These are phyloP conservation scores for Zopfochytrium polystomum DNA, from an alignment of 371 early-diverging fungal species.

Conservation along the genomic window DNA sequence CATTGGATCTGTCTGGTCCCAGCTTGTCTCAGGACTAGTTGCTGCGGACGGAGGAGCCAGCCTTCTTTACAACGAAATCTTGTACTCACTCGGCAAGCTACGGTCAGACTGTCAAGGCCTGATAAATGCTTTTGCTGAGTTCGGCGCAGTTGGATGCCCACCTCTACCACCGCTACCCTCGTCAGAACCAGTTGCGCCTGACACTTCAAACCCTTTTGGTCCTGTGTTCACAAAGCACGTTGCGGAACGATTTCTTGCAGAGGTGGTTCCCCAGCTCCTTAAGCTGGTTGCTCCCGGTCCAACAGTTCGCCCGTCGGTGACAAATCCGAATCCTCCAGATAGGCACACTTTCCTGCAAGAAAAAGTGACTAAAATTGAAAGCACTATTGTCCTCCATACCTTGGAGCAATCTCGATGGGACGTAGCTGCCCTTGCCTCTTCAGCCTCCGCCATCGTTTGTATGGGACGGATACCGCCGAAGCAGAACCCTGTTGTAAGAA, in stretches of 20 bases:
- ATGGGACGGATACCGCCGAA: constrained; percentile 76
- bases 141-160: constrained; percentile 55
- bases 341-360: constrained; percentile 20
- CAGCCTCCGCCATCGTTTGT: constrained; percentile 79
- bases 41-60: constrained; percentile 35
- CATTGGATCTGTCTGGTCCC: constrained; percentile 20
- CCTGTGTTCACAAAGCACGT: constrained; percentile 61
- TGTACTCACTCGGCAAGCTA: constrained; percentile 66
- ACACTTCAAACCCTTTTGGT: constrained; percentile 48
- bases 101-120: constrained; percentile 71
- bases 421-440: constrained; percentile 67
- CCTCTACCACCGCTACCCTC: constrained; percentile 57
- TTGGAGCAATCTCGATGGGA: constrained; percentile 38
- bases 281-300: constrained; percentile 11
- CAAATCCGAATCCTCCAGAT: constrained; percentile 35
- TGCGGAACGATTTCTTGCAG: constrained; percentile 50
- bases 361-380: constrained; percentile 13
- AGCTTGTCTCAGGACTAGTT: constrained; percentile 18
- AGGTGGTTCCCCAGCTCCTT: constrained; percentile 29
- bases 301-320: constrained; percentile 6
- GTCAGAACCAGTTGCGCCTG: constrained; percentile 42
- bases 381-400: constrained; percentile 43
- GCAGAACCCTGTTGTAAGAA: constrained; percentile 79
- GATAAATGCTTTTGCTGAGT: constrained; percentile 57
- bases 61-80: constrained; percentile 62